Base-by-base conservation (phyloP, 208 protist genomes). In the Wallacemonas collosoma region DNA sequence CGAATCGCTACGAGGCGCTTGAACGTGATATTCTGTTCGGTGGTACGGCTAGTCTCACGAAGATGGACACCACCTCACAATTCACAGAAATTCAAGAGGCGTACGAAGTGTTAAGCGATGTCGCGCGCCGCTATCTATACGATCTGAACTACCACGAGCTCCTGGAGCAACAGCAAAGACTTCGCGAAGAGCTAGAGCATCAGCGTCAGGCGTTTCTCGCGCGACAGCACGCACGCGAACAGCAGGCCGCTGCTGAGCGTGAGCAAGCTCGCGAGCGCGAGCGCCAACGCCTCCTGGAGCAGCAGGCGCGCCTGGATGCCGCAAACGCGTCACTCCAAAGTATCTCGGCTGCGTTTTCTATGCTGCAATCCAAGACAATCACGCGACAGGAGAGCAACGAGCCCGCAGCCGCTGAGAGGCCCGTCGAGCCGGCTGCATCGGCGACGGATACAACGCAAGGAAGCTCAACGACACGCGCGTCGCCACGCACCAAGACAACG, bases 91-190 rank as follows among this genome's bases (percentile, higher is more conserved):
- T 95, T 26, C 86, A 93, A 58, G 90, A 97, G 69, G 88, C 93
- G 41, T 97, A 97, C 70, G 93, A 97, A 71, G 90, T 97, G 35
- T 79, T 97, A 11, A 84, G 86, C 15, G 88, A 97, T 50, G 88
- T 92, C 2, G 85, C 88, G 15, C 88, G 90, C n/a, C 89, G 93
- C 12, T 95, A 95, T 57, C 65, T 97, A 44, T 97, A 95, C 70
- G 93, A 97, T 66, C 73, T 95, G 63, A 91, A 75, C 65, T 95
- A 94, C 71, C 68, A 71, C 4, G 85, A 90, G 51, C 44, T 82
- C 44, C 48, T 73, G 45, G 74, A 77, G 12, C 66, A 78, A 26
- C 72, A 75, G 44, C 41, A 58, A 51, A 64, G 40, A 39, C 58
- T 77, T 67, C 65, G 54, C 26, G 54, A 75, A 51, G 51, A 71